Conservation (phyloP, 1,284 basidiomycete genomes). For the Jaminaea rosea region DNA sequence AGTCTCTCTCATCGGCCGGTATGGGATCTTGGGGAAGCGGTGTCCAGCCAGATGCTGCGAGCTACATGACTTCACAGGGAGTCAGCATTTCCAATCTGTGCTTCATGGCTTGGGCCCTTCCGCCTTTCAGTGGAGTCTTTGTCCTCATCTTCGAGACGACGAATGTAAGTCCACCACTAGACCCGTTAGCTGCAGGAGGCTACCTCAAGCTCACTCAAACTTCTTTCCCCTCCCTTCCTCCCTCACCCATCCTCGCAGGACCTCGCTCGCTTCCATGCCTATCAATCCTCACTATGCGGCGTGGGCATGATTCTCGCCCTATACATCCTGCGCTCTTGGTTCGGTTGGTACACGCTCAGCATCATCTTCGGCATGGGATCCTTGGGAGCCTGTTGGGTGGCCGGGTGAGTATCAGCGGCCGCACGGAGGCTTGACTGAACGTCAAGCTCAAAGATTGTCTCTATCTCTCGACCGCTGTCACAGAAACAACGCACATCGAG, state of each 20-base stretch:
- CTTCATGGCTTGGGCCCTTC: conserved; percentile 27
- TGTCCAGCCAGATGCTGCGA: conserved; percentile 7
- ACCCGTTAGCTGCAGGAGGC: background rate
- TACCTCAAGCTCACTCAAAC: background rate
- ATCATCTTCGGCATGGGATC: conserved; percentile 32
- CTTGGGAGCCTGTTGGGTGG: conserved; percentile 39
- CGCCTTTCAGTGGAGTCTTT: conserved; percentile 28
- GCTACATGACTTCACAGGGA: conserved; percentile 14
- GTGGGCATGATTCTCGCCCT: conserved; percentile 17
- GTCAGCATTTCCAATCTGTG: conserved; percentile 31
- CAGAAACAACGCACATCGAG: background rate
- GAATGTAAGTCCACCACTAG: conserved; percentile 15
- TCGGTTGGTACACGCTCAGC: conserved; percentile 34
- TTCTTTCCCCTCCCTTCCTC: background rate
- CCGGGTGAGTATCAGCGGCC: conserved; percentile 21
- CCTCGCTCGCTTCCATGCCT: conserved; percentile 35
- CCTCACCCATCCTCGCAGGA: conserved; percentile 12
- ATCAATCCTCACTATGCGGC: conserved; percentile 31
- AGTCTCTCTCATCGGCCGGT: background rate
- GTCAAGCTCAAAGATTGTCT: background rate
- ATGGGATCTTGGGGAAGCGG: background rate
- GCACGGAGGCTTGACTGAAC: background rate
- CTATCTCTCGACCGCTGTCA: background rate
- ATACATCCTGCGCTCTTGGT: conserved; percentile 23
- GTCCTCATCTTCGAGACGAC: conserved; percentile 37